These are phyloP conservation scores for Gossypium turneri DNA, from an alignment of 345 rosid species.

Conservation along the genomic window DNA sequence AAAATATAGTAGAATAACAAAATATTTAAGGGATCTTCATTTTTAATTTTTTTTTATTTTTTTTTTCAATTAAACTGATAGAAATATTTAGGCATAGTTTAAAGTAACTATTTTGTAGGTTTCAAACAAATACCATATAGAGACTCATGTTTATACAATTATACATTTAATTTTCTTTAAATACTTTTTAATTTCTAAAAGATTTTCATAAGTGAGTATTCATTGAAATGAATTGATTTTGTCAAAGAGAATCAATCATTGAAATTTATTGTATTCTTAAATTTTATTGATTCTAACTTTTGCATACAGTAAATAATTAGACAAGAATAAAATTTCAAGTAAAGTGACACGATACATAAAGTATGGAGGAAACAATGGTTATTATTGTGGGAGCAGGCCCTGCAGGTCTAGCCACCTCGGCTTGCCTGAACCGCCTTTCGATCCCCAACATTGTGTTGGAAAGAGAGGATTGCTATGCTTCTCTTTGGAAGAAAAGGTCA, in stretches of 20 bases:
- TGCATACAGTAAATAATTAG: not conserved
- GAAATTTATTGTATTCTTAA: not conserved
- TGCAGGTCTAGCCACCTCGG: conserved; percentile 49
- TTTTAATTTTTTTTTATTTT: not conserved
- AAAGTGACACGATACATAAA: not conserved
- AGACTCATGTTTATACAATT: not conserved
- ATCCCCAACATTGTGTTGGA: conserved; percentile 45
- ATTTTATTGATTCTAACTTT: not conserved
- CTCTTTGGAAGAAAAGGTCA: conserved; percentile 49
- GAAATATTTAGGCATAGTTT: not conserved
- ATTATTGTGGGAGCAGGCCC: conserved; percentile 62
- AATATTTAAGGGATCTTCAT: too few relatives aligned
- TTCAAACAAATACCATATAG: not conserved
- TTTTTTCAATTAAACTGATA: not conserved
- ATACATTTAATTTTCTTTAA: not conserved
- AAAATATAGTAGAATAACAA: too few relatives aligned
- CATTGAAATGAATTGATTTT: too few relatives aligned
- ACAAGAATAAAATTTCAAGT: not conserved
- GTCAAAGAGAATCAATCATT: not conserved
- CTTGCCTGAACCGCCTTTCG: conserved; percentile 37
- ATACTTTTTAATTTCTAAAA: not conserved
- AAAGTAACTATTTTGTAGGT: not conserved
- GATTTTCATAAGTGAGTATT: not conserved
- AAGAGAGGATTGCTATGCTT: conserved; percentile 48
- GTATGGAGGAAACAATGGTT: conserved; percentile 22